A percentile compares a stretch with the other conserved stretches of the same genome.
Evolutionary conservation across 768 basidiomycete genomes (phyloP).

Genomic region (Leccinellum albellum): DNA sequence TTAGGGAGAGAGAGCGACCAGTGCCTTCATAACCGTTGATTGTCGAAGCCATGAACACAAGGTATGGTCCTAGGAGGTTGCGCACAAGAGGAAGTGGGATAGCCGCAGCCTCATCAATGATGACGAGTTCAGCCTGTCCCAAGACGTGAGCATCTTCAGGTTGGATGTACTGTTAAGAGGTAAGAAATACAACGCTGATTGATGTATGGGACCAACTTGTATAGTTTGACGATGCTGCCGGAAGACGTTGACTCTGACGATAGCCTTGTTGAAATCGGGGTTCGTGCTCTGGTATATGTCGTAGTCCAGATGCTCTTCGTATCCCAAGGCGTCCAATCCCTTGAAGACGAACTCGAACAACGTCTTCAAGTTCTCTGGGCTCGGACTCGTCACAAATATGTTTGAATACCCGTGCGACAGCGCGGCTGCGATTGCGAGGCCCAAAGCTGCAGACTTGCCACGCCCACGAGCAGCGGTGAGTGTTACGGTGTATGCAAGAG

Average conservation of each 20-base stretch:
- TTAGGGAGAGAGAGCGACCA: conserved; percentile 95
- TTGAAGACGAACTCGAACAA: conserved; percentile 98
- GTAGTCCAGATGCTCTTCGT: conserved; percentile 97
- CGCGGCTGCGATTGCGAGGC: conserved; percentile 89
- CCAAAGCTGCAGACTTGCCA: conserved; percentile 96
- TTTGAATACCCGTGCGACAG: conserved; percentile 93
- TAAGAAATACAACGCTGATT: not conserved
- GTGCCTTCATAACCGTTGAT: conserved; percentile 99
- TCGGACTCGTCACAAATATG: conserved; percentile 96
- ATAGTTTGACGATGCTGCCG: conserved; percentile 93
- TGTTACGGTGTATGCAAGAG: conserved; percentile 89
- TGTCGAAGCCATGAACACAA: conserved; percentile 98
- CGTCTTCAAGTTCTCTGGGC: conserved; percentile 95
- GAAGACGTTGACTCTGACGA: conserved; percentile 94
- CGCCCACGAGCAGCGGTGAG: conserved; percentile 93
- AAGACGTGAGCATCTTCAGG: conserved; percentile 97
- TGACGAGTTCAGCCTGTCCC: conserved; percentile 94
- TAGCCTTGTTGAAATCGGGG: conserved; percentile 90
- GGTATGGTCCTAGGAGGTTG: conserved; percentile 91
- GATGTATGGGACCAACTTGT: conserved; percentile 54
- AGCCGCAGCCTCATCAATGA: conserved; percentile 98
- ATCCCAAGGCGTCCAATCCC: conserved; percentile 89
- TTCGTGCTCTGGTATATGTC: conserved; percentile 95
- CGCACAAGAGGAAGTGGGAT: conserved; percentile 95
- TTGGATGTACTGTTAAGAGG: conserved; percentile 80